These are phyloP conservation scores for Tolypocladium ovalisporum DNA, from an alignment of 2,329 filamentous ascomycete genomes.

Conservation along the genomic window DNA sequence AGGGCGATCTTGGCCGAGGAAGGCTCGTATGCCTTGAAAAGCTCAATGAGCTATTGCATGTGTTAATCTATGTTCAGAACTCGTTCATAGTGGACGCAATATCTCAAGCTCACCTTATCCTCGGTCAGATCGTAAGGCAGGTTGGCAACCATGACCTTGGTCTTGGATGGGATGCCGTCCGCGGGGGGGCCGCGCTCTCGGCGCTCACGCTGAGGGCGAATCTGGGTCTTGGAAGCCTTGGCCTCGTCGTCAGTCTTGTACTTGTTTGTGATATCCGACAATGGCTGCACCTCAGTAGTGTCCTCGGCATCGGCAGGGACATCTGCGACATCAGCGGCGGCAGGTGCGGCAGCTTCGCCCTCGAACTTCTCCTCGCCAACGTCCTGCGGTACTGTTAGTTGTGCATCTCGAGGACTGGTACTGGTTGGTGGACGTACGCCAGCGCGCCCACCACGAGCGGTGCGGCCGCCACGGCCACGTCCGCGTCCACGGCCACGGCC, in stretches of 20 bases:
- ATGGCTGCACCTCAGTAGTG: conserved; percentile 43
- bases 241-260: conserved; percentile 46
- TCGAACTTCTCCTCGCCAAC: conserved; percentile 35
- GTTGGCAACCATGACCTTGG: conserved; percentile 99
- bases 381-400: conserved; percentile 13
- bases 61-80: not conserved
- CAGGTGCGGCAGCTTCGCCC: conserved; percentile 24
- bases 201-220: conserved; percentile 47
- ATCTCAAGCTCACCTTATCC: conserved; percentile 65
- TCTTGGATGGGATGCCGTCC: conserved; percentile 96
- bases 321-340: conserved; percentile 33
- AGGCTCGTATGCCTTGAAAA: conserved; percentile 87
- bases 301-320: conserved; percentile 33
- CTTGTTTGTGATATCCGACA: conserved; percentile 52
- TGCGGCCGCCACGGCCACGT: conserved; percentile 57
- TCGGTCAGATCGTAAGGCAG: conserved; percentile 96
- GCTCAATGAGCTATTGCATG: conserved; percentile 72
- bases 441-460: conserved; percentile 45
- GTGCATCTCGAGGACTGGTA: not conserved
- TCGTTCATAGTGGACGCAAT: not conserved
- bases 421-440: conserved; percentile 12
- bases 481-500: conserved; percentile 59
- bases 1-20: conserved; percentile 97
- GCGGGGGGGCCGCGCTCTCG: conserved; percentile 88
- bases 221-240: conserved; percentile 45